Evolutionary conservation across 768 basidiomycete species (phyloP).

Genomic region (Termitomyces eurrhizus): DNA sequence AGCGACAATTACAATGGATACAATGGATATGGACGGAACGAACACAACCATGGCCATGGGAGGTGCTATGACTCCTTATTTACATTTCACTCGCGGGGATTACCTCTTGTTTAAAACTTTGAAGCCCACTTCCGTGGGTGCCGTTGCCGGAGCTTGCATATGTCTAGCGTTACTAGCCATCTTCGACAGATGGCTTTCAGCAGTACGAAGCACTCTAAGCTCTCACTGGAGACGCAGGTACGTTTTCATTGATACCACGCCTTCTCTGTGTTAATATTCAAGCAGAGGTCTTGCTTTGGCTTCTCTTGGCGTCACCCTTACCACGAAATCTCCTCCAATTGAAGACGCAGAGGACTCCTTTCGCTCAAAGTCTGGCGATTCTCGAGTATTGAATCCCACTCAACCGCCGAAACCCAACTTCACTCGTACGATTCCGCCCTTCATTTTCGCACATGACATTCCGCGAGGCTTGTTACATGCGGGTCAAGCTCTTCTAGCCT

Average conservation of each 20-base stretch:
- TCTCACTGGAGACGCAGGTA: constrained; percentile 59
- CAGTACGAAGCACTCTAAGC: constrained; percentile 49
- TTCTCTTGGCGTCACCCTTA: neutral
- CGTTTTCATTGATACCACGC: constrained; percentile 7
- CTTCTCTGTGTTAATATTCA: neutral
- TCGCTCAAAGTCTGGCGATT: constrained; percentile 2
- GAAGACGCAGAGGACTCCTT: constrained; percentile 8
- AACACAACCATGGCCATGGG: neutral
- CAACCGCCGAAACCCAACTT: neutral
- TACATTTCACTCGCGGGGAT: constrained; percentile 68
- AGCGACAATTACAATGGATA: neutral
- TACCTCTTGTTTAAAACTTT: constrained; percentile 64
- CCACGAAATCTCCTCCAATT: neutral
- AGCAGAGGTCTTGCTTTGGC: constrained; percentile 13
- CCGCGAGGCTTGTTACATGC: constrained; percentile 65
- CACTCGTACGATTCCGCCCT: constrained; percentile 51
- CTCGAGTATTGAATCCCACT: neutral
- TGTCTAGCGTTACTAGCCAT: constrained; percentile 64
- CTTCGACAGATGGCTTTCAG: constrained; percentile 66
- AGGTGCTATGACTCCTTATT: constrained; percentile 56
- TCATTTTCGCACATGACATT: constrained; percentile 63
- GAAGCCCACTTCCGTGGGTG: constrained; percentile 64
- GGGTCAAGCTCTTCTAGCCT: constrained; percentile 58
- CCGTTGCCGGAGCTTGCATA: constrained; percentile 73
- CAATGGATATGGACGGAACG: constrained; percentile 11